Percentiles rank a stretch among this genome's conserved stretches.
phyloP scores from a whole-genome alignment of 1,139 yeast genomes.

The Saccharomyces hybrid region DNA sequence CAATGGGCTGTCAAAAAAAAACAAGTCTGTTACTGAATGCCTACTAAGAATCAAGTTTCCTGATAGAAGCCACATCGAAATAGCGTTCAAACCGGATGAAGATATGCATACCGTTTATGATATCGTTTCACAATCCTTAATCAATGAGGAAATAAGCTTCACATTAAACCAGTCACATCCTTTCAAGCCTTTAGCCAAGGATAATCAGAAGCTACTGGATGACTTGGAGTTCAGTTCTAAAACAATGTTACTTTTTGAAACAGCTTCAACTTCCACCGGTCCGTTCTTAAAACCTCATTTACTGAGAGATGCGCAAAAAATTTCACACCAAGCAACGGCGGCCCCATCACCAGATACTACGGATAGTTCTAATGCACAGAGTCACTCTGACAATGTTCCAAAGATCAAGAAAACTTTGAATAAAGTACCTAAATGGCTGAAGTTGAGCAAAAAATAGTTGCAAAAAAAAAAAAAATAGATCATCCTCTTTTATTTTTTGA shows the following conservation, averaged over 20 bases:
- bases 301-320: constrained; percentile 7
- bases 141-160: constrained; percentile 32
- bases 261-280: constrained; percentile 10
- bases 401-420: constrained; percentile 13
- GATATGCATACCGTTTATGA: constrained; percentile 37
- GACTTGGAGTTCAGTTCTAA: constrained; percentile 29
- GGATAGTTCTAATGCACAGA: constrained; percentile 1
- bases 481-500: background rate
- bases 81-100: constrained; percentile 37
- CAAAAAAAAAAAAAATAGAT: background rate
- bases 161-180: constrained; percentile 42
- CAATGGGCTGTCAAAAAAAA: constrained; percentile 11
- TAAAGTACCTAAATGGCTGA: constrained; percentile 36
- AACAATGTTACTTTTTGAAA: constrained; percentile 31
- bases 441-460: constrained; percentile 32
- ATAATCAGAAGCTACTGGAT: constrained; percentile 15
- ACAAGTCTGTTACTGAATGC: constrained; percentile 21
- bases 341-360: background rate
- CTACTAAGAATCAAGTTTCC: constrained; percentile 47
- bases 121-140: constrained; percentile 29
- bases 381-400: background rate
- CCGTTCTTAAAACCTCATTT: constrained; percentile 29
- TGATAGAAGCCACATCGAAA: constrained; percentile 44
- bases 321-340: constrained; percentile 1
- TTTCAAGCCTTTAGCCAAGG: constrained; percentile 31